Base-by-base conservation (phyloP, 495 filamentous ascomycete genomes). In the Annulohypoxylon nitens region DNA sequence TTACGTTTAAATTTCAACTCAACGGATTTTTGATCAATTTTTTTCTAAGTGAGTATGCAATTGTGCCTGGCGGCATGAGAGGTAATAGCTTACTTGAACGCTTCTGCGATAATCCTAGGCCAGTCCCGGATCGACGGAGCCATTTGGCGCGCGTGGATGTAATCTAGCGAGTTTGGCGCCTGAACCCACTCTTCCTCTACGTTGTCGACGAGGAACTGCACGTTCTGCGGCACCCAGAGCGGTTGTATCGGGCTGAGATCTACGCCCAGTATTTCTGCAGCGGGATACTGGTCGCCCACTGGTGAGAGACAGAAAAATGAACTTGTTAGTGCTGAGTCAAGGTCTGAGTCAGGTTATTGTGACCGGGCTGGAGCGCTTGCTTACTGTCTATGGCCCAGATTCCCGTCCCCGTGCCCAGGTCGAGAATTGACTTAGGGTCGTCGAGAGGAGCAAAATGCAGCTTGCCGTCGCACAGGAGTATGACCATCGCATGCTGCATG, bases 171-270 rank as follows among this genome's bases (percentile, higher is more conserved):
- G 85, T 61, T 83, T 71, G 54, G 73, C 65, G 11, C 81, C 72
- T 80, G 84, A 26, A 83, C 70, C 88, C 87, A 90, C 34, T 83
- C 78, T 18, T 69, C 76, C 76, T 89, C 87, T 59, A 86, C 75
- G 71, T 90, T 88, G 75, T 89, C 88, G 51, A 90, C 79, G 71
- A 86, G 81, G 72, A 90, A 90, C 34, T 83, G 80, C 53, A 86
- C 81, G 63, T 88, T 89, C 6, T 85, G 82, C 4, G 86, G 86
- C 0, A 86, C 80, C 83, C 84, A 86, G 51, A 74, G 54, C 0
- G 87, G 86, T 64, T 89, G 87, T 68, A 89, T 89, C 1, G 86
- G 83, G 26, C 85, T 88, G 50, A 92, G 83, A 75, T 92, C 90
- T 37, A 89, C 86, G 10, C 90, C 90, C 48, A 88, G 69, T 23